phyloP scores from a whole-genome alignment of 2,329 filamentous ascomycete species.

The Paramyrothecium roridum region DNA sequence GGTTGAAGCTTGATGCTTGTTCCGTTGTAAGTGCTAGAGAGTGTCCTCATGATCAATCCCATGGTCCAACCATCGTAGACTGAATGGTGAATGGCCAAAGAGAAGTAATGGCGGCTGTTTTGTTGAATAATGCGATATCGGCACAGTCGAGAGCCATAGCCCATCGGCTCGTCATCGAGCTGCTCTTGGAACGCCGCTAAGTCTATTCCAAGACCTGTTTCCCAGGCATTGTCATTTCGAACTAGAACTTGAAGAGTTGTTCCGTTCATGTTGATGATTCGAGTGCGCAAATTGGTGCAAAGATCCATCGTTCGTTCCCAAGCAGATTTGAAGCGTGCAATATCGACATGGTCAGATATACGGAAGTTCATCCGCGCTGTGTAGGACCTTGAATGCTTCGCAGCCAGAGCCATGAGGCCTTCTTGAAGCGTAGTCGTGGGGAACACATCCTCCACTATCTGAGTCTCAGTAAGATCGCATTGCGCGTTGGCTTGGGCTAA shows the following conservation, averaged over 20 bases:
- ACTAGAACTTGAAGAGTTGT: neutral
- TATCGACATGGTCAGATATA: neutral
- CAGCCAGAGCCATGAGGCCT: conserved; percentile 1
- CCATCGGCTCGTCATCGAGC: neutral
- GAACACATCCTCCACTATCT: conserved; percentile 1
- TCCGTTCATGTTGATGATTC: neutral
- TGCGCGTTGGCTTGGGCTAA: neutral
- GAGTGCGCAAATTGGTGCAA: neutral
- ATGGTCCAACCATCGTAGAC: conserved; percentile 51
- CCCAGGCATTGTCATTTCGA: neutral
- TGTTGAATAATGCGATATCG: neutral
- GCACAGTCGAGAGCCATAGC: neutral
- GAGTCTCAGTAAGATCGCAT: neutral
- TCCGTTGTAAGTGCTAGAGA: conserved; percentile 6
- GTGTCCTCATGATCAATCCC: conserved; percentile 24
- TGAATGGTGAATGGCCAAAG: conserved; percentile 30
- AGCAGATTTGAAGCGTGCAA: neutral
- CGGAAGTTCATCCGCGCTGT: neutral
- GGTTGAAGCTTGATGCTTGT: neutral
- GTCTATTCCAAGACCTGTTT: neutral
- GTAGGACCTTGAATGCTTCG: neutral
- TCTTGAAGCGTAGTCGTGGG: conserved; percentile 1
- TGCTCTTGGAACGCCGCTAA: neutral
- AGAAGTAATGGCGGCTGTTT: neutral
- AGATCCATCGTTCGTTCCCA: conserved; percentile 1